A percentile compares a stretch with the other conserved stretches of the same genome.
These are phyloP conservation scores for Quillaja saponaria DNA, from an alignment of 306 rosid species.

Conservation along the genomic window DNA sequence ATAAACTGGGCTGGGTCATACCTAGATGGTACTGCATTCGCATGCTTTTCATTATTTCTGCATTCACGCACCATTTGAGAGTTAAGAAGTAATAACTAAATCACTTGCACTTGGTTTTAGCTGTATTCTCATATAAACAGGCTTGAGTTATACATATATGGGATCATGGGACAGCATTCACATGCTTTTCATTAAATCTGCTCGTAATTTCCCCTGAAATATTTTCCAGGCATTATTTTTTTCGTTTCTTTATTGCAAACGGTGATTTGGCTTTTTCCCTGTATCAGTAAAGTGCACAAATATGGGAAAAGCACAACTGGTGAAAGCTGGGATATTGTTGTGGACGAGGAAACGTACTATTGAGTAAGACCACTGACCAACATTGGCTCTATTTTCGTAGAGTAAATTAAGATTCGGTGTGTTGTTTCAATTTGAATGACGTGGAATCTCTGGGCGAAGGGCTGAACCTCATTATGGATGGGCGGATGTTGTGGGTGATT, in stretches of 20 bases:
- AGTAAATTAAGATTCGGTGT: not conserved
- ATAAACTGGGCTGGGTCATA: not conserved
- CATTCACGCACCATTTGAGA: too few relatives aligned
- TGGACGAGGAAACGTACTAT: slow-evolving; percentile 93
- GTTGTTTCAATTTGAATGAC: slow-evolving; percentile 18
- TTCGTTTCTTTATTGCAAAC: too few relatives aligned
- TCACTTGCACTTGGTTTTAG: too few relatives aligned
- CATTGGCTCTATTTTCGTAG: not conserved
- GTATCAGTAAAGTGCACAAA: slow-evolving; percentile 90
- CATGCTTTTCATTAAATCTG: too few relatives aligned
- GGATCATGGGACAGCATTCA: too few relatives aligned
- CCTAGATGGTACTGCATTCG: slow-evolving; percentile 14
- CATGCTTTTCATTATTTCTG: not conserved
- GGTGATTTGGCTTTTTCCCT: slow-evolving; percentile 22
- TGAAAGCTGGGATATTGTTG: slow-evolving; percentile 95
- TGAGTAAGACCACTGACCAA: slow-evolving; percentile 72
- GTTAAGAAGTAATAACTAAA: too few relatives aligned
- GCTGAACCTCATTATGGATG: slow-evolving; percentile 97
- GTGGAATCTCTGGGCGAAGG: slow-evolving; percentile 43
- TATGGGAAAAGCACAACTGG: slow-evolving; percentile 96
- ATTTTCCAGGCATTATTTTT: too few relatives aligned
- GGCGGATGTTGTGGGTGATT: slow-evolving; percentile 95
- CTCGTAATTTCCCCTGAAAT: not conserved
- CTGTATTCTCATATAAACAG: too few relatives aligned
- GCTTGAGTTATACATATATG: too few relatives aligned